These are phyloP conservation scores for Carallia brachiata DNA, from an alignment of 345 rosid genomes.

Conservation along the genomic window DNA sequence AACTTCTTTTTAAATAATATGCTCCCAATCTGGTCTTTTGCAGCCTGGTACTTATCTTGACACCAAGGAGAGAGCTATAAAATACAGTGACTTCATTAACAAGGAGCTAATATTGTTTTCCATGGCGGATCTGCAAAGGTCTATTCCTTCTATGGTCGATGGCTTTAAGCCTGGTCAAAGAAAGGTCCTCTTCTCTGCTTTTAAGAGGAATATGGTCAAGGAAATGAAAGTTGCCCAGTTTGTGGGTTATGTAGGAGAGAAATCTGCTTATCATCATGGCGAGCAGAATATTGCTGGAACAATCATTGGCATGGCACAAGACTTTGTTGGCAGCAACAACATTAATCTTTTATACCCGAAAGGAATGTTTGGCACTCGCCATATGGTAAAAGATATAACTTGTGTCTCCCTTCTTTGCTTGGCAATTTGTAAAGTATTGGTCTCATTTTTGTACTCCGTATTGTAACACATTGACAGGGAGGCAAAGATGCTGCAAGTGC, in stretches of 20 bases:
- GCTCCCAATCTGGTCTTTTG: conserved; percentile 8
- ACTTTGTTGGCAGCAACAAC: conserved; percentile 93
- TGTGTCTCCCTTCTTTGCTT: not conserved
- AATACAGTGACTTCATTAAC: conserved; percentile 86
- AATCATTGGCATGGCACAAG: conserved; percentile 94
- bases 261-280: conserved; percentile 95
- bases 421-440: not conserved
- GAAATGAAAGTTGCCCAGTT: conserved; percentile 83
- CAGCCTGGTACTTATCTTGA: conserved; percentile 97
- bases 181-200: conserved; percentile 82
- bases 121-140: conserved; percentile 94
- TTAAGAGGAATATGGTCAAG: conserved; percentile 74
- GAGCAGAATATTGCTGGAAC: conserved; percentile 86
- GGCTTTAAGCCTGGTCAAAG: conserved; percentile 98
- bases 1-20: not conserved
- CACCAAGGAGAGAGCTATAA: conserved; percentile 55
- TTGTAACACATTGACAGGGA: conserved; percentile 50
- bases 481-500: conserved; percentile 98
- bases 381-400: conserved; percentile 38
- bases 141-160: conserved; percentile 96
- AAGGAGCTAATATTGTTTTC: conserved; percentile 96
- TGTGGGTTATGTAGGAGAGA: conserved; percentile 82
- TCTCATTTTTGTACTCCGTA: not conserved
- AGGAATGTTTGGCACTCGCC: conserved; percentile 93
- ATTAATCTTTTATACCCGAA: conserved; percentile 75